Base-by-base conservation (phyloP, 2,329 filamentous ascomycete genomes). In the Hymenoscyphus fraxineus region DNA sequence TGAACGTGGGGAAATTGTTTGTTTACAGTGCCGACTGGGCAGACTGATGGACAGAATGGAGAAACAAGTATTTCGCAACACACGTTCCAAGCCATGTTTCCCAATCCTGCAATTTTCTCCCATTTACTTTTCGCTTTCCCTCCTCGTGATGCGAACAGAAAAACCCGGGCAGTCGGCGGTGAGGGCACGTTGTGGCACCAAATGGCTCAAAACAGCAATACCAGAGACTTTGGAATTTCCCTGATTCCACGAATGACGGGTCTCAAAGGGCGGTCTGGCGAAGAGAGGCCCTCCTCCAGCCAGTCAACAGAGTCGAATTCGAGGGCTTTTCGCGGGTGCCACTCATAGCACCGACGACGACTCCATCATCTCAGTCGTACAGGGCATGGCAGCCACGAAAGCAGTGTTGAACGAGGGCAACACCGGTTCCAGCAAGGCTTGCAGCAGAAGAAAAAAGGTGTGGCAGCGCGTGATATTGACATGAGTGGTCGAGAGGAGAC, bases 231-330 rank as follows among this genome's bases (percentile, higher is more conserved):
- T 64, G 59, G 61, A 66, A 67, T 70, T 68, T 71, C 32, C 69
- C 59, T 59, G 19, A 31, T 63, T 66, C 65, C 47, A 66, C 71
- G 68, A 73, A 72, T 72, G 63, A 68, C 69, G 64, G 65, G 64
- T 67, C 68, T 58, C 59, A 58, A 73, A 68, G 65, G 66, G 70
- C 68, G 69, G 72, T 73, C 72, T 68, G 60, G 51, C 54, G 54
- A 40, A 69, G 74, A 77, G 76, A 77, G 76, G 74, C 65, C 70
- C 57, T 35, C 32, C 47, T 31, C 39, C 62, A 38, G 60, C 66
- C 69, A 68, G 61, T 69, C 44, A 67, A 27, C 31, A 59, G 35
- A 31, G 61, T 58, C 15, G 7, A 35, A 32, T 54, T 59, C 19
- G 27, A 51, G 16, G 57, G 6, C 62, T 47, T 61, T 61, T 51